These are phyloP conservation scores for Cryptococcus sp. DNA, from an alignment of 1,284 basidiomycete genomes.

Conservation along the genomic window DNA sequence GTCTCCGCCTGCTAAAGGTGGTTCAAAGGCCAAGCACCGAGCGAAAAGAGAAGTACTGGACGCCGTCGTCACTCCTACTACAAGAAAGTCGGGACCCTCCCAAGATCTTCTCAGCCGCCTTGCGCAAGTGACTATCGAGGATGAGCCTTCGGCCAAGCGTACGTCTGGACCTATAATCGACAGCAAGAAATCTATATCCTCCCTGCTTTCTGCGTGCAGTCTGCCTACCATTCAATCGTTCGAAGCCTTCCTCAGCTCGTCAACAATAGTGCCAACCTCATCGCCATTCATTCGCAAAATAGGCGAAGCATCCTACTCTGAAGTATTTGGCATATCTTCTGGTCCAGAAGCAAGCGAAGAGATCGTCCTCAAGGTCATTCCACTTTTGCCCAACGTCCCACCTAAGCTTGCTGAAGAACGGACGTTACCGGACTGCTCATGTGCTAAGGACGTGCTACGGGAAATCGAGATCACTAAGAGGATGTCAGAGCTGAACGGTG, in stretches of 20 bases:
- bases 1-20: neutral
- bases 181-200: neutral
- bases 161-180: neutral
- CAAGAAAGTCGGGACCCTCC: neutral
- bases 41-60: constrained; percentile 9
- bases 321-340: constrained; percentile 82
- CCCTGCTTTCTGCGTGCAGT: neutral
- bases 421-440: constrained; percentile 58
- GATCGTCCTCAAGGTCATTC: constrained; percentile 37
- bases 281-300: constrained; percentile 65
- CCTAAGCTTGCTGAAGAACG: neutral
- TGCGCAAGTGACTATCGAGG: neutral
- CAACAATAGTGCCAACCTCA: constrained; percentile 8
- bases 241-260: constrained; percentile 7
- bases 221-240: constrained; percentile 6
- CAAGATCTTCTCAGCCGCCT: constrained; percentile 5
- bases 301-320: constrained; percentile 94
- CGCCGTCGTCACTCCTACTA: constrained; percentile 19
- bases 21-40: neutral
- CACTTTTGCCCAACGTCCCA: constrained; percentile 16
- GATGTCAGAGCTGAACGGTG: constrained; percentile 66
- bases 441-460: constrained; percentile 75
- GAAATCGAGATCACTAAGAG: constrained; percentile 83
- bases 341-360: constrained; percentile 36
- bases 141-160: neutral